Evolutionary conservation across 2,329 filamentous ascomycete genomes (phyloP).

Genomic region (Colletotrichum kahawae): DNA sequence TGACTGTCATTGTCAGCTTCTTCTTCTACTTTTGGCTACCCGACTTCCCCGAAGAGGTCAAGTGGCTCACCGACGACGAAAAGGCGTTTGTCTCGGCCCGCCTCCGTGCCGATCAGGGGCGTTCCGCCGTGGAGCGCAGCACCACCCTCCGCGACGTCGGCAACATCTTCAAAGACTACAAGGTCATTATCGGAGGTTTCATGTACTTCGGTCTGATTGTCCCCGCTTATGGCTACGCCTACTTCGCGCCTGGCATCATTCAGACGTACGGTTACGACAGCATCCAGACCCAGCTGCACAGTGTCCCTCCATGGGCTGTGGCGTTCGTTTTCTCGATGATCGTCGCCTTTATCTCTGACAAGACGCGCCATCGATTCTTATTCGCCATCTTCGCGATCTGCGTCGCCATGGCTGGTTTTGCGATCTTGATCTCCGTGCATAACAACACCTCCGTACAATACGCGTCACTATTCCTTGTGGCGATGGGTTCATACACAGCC

Average conservation of each 20-base stretch:
- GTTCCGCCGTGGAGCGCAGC: conserved; percentile 65
- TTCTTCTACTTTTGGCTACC: conserved; percentile 73
- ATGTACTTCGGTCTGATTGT: conserved; percentile 86
- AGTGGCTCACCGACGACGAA: conserved; percentile 76
- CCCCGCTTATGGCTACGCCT: conserved; percentile 78
- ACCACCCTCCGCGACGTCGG: conserved; percentile 64
- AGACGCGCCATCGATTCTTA: conserved; percentile 71
- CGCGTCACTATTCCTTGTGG: conserved; percentile 80
- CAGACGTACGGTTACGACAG: conserved; percentile 66
- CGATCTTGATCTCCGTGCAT: conserved; percentile 75
- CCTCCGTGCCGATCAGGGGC: conserved; percentile 72
- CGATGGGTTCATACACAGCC: conserved; percentile 81
- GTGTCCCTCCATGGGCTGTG: conserved; percentile 64
- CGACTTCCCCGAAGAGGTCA: conserved; percentile 75
- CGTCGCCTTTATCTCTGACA: conserved; percentile 75
- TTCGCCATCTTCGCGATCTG: conserved; percentile 74
- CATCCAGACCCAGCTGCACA: conserved; percentile 63
- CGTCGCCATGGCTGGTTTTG: conserved; percentile 76
- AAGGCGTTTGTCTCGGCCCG: conserved; percentile 69
- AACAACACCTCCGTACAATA: conserved; percentile 73
- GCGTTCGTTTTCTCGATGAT: conserved; percentile 83
- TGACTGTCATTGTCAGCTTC: conserved; percentile 67
- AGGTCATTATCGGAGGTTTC: conserved; percentile 74
- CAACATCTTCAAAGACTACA: conserved; percentile 73
- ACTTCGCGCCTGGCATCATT: conserved; percentile 78